Evolutionary conservation across 2,329 filamentous ascomycete species (phyloP).

Genomic region (Aspergillus novoparasiticus): DNA sequence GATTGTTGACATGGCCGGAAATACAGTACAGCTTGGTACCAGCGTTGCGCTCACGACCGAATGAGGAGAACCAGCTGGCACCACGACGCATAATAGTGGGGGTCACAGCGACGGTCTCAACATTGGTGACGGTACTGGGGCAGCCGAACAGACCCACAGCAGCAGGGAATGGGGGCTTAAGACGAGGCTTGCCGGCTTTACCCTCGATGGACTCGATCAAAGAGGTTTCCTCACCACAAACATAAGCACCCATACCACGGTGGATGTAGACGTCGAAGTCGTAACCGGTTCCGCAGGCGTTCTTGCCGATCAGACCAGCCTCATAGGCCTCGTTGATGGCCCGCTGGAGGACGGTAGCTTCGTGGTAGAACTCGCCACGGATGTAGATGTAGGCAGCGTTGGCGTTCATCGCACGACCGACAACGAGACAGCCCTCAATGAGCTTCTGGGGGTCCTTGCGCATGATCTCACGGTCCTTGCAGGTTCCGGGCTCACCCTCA

Average conservation of each 20-base stretch:
- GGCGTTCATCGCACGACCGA: conserved; percentile 97
- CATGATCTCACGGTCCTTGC: conserved; percentile 99
- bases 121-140: conserved; percentile 96
- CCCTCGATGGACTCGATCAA: conserved; percentile 97
- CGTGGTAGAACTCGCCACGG: conserved; percentile 95
- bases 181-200: conserved; percentile 95
- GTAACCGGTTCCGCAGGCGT: conserved; percentile 94
- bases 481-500: conserved; percentile 97
- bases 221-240: conserved; percentile 97
- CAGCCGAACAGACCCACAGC: conserved; percentile 97
- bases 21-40: conserved; percentile 99
- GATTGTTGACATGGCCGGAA: conserved; percentile 98
- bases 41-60: conserved; percentile 93
- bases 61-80: conserved; percentile 87
- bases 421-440: conserved; percentile 92
- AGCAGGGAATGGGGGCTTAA: conserved; percentile 98
- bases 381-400: conserved; percentile 99
- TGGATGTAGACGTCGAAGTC: conserved; percentile 98
- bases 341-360: conserved; percentile 88
- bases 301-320: conserved; percentile 94
- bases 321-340: conserved; percentile 98
- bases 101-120: conserved; percentile 93
- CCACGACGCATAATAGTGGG: conserved; percentile 95
- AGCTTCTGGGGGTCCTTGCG: conserved; percentile 99
- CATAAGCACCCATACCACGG: conserved; percentile 95